A percentile compares a stretch with the other conserved stretches of the same genome.
These are phyloP conservation scores for Diaporthe ampelina DNA, from an alignment of 2,329 filamentous ascomycete genomes.

Conservation along the genomic window DNA sequence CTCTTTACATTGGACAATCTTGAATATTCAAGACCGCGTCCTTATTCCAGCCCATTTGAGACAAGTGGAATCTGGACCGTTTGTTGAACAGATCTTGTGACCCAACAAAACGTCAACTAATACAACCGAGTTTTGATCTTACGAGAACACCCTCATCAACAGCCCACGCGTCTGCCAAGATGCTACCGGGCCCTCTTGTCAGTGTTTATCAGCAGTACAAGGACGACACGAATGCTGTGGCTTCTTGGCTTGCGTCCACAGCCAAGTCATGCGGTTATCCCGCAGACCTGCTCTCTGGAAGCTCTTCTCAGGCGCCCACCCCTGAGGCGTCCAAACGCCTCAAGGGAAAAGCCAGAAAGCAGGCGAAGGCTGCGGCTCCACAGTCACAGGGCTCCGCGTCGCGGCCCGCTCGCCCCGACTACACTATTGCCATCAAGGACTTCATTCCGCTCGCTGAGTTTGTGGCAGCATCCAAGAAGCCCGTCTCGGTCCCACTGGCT, in stretches of 20 bases:
- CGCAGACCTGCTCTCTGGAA: not conserved
- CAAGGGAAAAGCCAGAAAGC: slow-evolving; percentile 49
- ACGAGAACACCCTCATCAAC: too few species aligned
- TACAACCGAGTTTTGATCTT: too few species aligned
- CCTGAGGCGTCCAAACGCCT: slow-evolving; percentile 22
- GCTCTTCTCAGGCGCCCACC: too few species aligned
- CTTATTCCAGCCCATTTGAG: too few species aligned
- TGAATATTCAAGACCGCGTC: too few species aligned
- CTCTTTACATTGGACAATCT: too few species aligned
- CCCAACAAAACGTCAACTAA: too few species aligned
- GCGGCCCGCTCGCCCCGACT: slow-evolving; percentile 43
- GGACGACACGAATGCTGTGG: slow-evolving; percentile 56
- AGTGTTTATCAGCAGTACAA: slow-evolving; percentile 57
- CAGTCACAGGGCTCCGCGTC: slow-evolving; percentile 15
- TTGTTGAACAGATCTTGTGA: too few species aligned
- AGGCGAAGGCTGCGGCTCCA: slow-evolving; percentile 41
- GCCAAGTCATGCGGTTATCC: slow-evolving; percentile 53
- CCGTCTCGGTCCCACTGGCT: slow-evolving; percentile 47
- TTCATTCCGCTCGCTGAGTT: slow-evolving; percentile 55
- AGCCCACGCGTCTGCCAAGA: not conserved
- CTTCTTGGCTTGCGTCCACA: slow-evolving; percentile 57
- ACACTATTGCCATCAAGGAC: slow-evolving; percentile 54
- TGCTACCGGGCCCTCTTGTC: not conserved
- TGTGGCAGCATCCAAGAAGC: slow-evolving; percentile 48
- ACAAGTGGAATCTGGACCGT: too few species aligned